Evolutionary conservation across 768 basidiomycete genomes (phyloP), one percentile per base, ranked within the genome.

Genomic region (Boletus rufocinnamomeus): DNA sequence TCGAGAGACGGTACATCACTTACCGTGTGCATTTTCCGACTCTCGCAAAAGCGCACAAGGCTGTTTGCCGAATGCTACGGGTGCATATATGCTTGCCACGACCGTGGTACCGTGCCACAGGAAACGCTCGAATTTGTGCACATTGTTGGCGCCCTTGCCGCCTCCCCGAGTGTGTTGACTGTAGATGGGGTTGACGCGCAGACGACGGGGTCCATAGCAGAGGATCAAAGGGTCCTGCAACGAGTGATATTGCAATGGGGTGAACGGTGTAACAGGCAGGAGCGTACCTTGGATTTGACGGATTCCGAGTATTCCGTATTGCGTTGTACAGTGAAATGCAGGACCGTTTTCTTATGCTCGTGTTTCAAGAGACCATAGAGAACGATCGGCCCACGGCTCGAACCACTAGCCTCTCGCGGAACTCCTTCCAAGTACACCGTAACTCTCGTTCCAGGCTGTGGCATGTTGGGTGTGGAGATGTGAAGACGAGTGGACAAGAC

Each of bases 71-170:
- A 97, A 97, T 4, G 84, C 80, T 40, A 95, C 85, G 2, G 96
- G 94, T 6, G 90, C 94, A 68, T 93, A 99, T 2, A 85, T 83
- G 7, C 94, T 96, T 4, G 91, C 95, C 23, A 98, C 89, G 56
- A 77, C 83, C 4, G 91, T 89, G 34, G 79, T 76, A 6, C 95
- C 91, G 66, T 92, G 93, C 43, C 89, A 84, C 30, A 98, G 79
- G 74, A 86, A 99, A 34, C 91, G 85, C 75, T 97, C 93, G 54
- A 89, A 95, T 69, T 98, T 99, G 80, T 98, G 95, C 2, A 97
- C 94, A 66, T 98, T 98, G 79, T 99, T 99, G 44, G 86, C 80
- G 13, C 95, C 94, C 71, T 88, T 91, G 17, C 91, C 92, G 19
- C 94, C 94, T 14, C 94, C 95, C 8, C 87, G 84, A 4, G 90